These are phyloP conservation scores for Neofusicoccum cordaticola DNA, from an alignment of 2,329 filamentous ascomycete species.

Conservation along the genomic window DNA sequence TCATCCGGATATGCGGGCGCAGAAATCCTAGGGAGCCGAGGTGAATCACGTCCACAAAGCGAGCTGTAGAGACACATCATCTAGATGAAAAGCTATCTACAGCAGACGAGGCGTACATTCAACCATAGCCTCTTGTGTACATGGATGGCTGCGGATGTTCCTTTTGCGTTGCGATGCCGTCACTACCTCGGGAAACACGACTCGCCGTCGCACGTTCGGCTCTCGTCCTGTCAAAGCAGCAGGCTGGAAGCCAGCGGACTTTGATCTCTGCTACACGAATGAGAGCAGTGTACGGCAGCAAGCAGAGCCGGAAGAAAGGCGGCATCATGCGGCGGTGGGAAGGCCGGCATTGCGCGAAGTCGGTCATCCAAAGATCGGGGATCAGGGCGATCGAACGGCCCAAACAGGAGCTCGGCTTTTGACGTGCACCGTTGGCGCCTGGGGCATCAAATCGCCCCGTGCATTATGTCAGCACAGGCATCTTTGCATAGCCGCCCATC, in stretches of 20 bases:
- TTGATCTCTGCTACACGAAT: too few relatives aligned
- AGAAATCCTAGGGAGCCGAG: too few relatives aligned
- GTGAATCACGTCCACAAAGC: too few relatives aligned
- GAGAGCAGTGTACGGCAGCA: too few relatives aligned
- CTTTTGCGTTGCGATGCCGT: neutral
- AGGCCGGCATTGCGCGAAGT: neutral
- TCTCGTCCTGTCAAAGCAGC: too few relatives aligned
- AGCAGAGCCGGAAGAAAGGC: neutral
- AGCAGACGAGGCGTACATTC: neutral
- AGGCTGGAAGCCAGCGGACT: too few relatives aligned
- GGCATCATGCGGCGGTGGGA: neutral
- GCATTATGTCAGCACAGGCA: neutral
- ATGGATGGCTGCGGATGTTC: neutral
- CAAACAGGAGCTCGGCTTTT: constrained; percentile 7
- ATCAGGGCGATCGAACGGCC: constrained; percentile 1
- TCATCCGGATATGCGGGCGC: too few relatives aligned
- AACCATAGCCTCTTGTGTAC: neutral
- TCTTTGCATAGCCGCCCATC: neutral
- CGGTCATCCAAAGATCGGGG: neutral
- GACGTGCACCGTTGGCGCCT: neutral
- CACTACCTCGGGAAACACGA: constrained; percentile 1
- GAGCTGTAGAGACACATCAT: too few relatives aligned
- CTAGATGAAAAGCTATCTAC: neutral
- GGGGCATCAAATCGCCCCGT: neutral
- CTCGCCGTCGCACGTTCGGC: neutral